Base-by-base conservation (phyloP, 495 filamentous ascomycete genomes). In the Glarea lozoyensis region DNA sequence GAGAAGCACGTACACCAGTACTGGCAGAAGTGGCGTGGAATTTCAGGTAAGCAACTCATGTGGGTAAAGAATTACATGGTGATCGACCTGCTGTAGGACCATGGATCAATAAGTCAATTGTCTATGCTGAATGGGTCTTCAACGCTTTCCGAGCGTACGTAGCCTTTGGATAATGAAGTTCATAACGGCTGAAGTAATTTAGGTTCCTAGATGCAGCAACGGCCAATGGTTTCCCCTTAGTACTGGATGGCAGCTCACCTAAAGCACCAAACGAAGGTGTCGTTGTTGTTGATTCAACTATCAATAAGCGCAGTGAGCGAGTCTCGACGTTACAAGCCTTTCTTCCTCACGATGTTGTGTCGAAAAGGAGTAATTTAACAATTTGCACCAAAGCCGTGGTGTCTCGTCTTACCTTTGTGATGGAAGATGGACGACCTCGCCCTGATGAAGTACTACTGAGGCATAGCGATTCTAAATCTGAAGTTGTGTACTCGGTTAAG, bases 201-300 rank as follows among this genome's bases (percentile, higher is more conserved):
- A 29, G 25, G 25, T 7, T 29, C n/a, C 25, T 7, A 29, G n/a
- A 29, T 7, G n/a, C 7, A 7, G 25, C 25, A 7, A 29, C 25
- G 25, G 25, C 25, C n/a, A 7, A n/a, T 7, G 25, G 25, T 29
- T n/a, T 29, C n/a, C 25, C 25, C 7, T n/a, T n/a, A 7, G n/a
- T 29, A 7, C 7, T 7, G 7, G 25, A 29, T n/a, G 25, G 7
- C 7, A 29, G n/a, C n/a, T 7, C 25, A 29, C 25, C 25, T 7
- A n/a, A 29, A 7, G 25, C 25, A 29, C 25, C 25, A 29, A 7
- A n/a, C 25, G 25, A 29, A 7, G 25, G 25, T 1, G 42, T 20
- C 24, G 54, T 59, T 23, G 5, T 43, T 10, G 22, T 61, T 20
- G 54, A 58, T 27, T 25, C 43, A 11, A 50, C 56, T 1, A 39